Conservation (phyloP, 2,329 filamentous ascomycete genomes). For the Trichoderma aggressivum region DNA sequence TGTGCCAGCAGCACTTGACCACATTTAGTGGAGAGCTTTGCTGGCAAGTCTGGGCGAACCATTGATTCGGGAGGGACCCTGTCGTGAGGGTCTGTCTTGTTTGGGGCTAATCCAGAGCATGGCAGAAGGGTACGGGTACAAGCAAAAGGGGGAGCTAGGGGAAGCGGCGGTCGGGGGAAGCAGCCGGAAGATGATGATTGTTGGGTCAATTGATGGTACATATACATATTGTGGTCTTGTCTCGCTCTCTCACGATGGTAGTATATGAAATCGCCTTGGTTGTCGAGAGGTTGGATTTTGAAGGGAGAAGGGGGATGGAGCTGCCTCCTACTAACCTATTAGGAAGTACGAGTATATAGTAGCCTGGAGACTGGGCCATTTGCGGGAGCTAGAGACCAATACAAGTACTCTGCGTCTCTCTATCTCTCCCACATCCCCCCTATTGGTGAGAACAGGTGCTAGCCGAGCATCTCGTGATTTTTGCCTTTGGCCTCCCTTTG, state of each 20-base stretch:
- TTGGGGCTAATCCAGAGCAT: neutral
- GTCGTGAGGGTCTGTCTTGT: neutral
- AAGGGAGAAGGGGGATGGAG: neutral
- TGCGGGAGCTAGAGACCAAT: too few relatives aligned
- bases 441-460: neutral
- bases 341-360: too few relatives aligned
- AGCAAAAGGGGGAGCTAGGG: neutral
- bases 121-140: neutral
- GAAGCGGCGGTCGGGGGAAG: slow-evolving; percentile 14
- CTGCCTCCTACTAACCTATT: too few relatives aligned
- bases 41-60: slow-evolving; percentile 11
- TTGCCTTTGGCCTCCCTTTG: neutral
- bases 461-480: neutral
- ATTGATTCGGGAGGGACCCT: neutral
- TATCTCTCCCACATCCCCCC: neutral
- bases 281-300: neutral
- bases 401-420: neutral
- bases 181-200: neutral
- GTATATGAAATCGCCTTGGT: neutral
- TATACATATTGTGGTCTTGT: neutral
- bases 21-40: slow-evolving; percentile 10
- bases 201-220: neutral
- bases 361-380: neutral
- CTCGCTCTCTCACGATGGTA: neutral
- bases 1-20: neutral